Evolutionary conservation across 371 early-diverging fungal genomes (phyloP).

Genomic region (Rhizopus delemar): DNA sequence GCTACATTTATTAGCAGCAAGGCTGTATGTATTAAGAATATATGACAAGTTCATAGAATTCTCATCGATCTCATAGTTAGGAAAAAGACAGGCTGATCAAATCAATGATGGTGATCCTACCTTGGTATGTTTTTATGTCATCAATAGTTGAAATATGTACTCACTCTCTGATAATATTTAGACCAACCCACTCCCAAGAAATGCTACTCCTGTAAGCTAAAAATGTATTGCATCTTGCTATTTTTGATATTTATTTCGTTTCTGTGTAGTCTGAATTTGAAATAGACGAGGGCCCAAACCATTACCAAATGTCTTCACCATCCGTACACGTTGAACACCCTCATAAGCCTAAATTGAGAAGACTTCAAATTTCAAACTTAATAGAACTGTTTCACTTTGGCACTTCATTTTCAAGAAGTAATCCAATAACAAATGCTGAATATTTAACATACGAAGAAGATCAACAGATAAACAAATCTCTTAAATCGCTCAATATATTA

Average conservation of each 20-base stretch:
- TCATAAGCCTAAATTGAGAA: slow-evolving; percentile 17
- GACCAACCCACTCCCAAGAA: slow-evolving; percentile 12
- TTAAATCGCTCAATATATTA: slow-evolving; percentile 15
- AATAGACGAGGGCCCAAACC: slow-evolving; percentile 9
- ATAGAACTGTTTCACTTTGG: slow-evolving; percentile 20
- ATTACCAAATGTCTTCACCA: slow-evolving; percentile 8
- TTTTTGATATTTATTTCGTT: slow-evolving; percentile 13
- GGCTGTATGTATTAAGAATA: slow-evolving; percentile 11
- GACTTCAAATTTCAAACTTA: slow-evolving; percentile 1
- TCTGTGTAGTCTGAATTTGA: slow-evolving; percentile 8
- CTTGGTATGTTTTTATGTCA: slow-evolving; percentile 16
- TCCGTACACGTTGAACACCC: slow-evolving; percentile 2
- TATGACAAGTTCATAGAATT: slow-evolving; percentile 15
- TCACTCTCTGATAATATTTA: slow-evolving; percentile 14
- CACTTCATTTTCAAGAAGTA: slow-evolving; percentile 7
- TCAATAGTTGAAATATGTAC: slow-evolving; percentile 14
- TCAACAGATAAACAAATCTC: slow-evolving; percentile 17
- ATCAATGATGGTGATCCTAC: slow-evolving; percentile 15
- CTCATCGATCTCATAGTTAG: slow-evolving; percentile 16
- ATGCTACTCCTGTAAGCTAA: slow-evolving; percentile 11
- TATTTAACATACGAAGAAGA: slow-evolving; percentile 11
- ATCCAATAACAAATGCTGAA: slow-evolving; percentile 6
- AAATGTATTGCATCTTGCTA: slow-evolving; percentile 10
- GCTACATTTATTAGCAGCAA: slow-evolving; percentile 9
- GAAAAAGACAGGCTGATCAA: slow-evolving; percentile 16